These are phyloP conservation scores for Emergomyces orientalis DNA, from an alignment of 2,329 filamentous ascomycete genomes.

Conservation along the genomic window DNA sequence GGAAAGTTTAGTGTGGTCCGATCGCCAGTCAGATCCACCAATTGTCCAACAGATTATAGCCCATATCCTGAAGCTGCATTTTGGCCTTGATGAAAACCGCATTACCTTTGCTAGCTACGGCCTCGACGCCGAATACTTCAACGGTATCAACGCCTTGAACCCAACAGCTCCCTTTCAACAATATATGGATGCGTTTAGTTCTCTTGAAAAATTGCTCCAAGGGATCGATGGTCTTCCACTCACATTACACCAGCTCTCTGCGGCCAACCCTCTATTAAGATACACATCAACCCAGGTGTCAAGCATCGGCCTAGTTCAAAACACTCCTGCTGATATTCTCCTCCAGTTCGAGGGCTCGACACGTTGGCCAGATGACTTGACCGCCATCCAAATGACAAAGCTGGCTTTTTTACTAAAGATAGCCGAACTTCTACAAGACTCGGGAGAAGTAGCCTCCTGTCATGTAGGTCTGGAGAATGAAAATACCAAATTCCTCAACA, in stretches of 20 bases:
- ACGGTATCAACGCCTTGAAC: slow-evolving; percentile 22
- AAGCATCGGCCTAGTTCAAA: slow-evolving; percentile 17
- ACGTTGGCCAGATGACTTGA: slow-evolving; percentile 86
- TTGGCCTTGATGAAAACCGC: slow-evolving; percentile 47
- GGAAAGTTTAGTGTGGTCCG: slow-evolving; percentile 81
- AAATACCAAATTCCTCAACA: slow-evolving; percentile 59
- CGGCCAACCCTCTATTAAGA: slow-evolving; percentile 62
- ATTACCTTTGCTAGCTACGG: slow-evolving; percentile 45
- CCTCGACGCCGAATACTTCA: slow-evolving; percentile 34
- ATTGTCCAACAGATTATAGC: slow-evolving; percentile 72
- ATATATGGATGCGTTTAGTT: slow-evolving; percentile 59
- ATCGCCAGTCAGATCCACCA: slow-evolving; percentile 49
- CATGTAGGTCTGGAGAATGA: slow-evolving; percentile 75
- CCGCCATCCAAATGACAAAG: slow-evolving; percentile 87
- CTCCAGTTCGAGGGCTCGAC: slow-evolving; percentile 89
- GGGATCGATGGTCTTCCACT: slow-evolving; percentile 74
- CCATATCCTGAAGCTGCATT: slow-evolving; percentile 61
- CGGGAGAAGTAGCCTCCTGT: slow-evolving; percentile 52
- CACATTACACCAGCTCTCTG: slow-evolving; percentile 70
- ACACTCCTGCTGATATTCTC: slow-evolving; percentile 60
- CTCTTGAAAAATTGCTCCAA: slow-evolving; percentile 67
- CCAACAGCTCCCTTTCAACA: slow-evolving; percentile 51
- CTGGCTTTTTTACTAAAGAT: slow-evolving; percentile 74
- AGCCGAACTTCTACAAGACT: slow-evolving; percentile 58
- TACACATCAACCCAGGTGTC: slow-evolving; percentile 48